Evolutionary conservation across 2,329 filamentous ascomycete species (phyloP).

Genomic region (Exserohilum rostratum): DNA sequence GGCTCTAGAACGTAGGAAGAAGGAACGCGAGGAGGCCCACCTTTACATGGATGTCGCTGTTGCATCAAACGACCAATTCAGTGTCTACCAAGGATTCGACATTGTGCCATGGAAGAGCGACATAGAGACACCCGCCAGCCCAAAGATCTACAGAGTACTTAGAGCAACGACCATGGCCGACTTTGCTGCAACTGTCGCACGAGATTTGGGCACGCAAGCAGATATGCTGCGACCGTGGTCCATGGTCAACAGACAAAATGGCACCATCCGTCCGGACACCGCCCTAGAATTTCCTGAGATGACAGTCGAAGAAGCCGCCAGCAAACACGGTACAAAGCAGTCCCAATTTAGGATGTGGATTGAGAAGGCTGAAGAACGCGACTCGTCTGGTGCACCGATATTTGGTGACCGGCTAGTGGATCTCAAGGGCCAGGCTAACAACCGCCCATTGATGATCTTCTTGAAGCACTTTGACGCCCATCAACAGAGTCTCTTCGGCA

Average conservation of each 20-base stretch:
- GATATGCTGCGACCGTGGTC: slow-evolving; percentile 84
- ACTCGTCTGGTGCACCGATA: slow-evolving; percentile 71
- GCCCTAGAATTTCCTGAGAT: slow-evolving; percentile 79
- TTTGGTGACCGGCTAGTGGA: slow-evolving; percentile 72
- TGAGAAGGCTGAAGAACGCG: slow-evolving; percentile 71
- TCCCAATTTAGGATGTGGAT: slow-evolving; percentile 81
- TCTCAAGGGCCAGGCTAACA: slow-evolving; percentile 58
- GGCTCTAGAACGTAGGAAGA: slow-evolving; percentile 74
- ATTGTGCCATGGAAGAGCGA: slow-evolving; percentile 65
- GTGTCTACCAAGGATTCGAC: slow-evolving; percentile 81
- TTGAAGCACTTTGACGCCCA: slow-evolving; percentile 89
- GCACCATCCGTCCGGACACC: slow-evolving; percentile 89
- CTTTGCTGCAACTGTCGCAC: slow-evolving; percentile 72
- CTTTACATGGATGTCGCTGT: slow-evolving; percentile 86
- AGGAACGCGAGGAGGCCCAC: slow-evolving; percentile 92
- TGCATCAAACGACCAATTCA: slow-evolving; percentile 82
- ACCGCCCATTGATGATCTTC: slow-evolving; percentile 77
- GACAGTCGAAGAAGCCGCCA: slow-evolving; percentile 68
- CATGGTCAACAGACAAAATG: slow-evolving; percentile 99
- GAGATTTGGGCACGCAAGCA: slow-evolving; percentile 71
- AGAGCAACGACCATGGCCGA: slow-evolving; percentile 78
- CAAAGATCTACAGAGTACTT: slow-evolving; percentile 74
- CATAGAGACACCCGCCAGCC: slow-evolving; percentile 66
- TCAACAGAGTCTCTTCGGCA: slow-evolving; percentile 74
- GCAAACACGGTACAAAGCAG: slow-evolving; percentile 71